Conservation (phyloP, 306 rosid genomes). For the Ormosia emarginata region DNA sequence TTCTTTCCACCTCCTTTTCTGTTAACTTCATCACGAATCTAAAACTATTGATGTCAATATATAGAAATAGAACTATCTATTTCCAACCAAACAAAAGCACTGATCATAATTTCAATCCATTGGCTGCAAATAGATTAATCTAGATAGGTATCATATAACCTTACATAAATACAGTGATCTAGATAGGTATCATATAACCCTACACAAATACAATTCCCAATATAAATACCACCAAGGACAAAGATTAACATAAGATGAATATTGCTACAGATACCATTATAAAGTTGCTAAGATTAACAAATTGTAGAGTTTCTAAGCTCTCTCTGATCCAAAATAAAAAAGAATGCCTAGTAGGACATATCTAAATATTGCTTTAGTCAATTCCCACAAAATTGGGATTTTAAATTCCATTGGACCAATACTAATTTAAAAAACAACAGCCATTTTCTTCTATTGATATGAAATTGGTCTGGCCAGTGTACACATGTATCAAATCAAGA, state of each 20-base stretch:
- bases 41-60: not conserved
- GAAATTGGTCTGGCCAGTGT: not conserved
- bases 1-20: constrained; percentile 25
- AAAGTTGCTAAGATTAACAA: too few species aligned
- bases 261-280: not conserved
- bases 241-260: not conserved
- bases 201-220: not conserved
- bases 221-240: not conserved
- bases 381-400: not conserved
- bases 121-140: not conserved
- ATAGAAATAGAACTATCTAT: not conserved
- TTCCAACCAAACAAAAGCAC: not conserved
- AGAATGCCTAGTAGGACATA: not conserved
- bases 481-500: not conserved
- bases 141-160: too few species aligned
- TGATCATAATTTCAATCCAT: not conserved
- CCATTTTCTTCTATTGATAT: not conserved
- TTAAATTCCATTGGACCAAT: not conserved
- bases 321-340: not conserved
- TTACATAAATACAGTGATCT: too few species aligned
- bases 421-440: not conserved
- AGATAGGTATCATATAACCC: not conserved
- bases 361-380: not conserved
- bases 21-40: constrained; percentile 32
- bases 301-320: not conserved